A percentile compares a stretch with the other conserved stretches of the same genome.
Evolutionary conservation across 139 green algal species (phyloP).

Genomic region (Chlamydomonas eustigma): DNA sequence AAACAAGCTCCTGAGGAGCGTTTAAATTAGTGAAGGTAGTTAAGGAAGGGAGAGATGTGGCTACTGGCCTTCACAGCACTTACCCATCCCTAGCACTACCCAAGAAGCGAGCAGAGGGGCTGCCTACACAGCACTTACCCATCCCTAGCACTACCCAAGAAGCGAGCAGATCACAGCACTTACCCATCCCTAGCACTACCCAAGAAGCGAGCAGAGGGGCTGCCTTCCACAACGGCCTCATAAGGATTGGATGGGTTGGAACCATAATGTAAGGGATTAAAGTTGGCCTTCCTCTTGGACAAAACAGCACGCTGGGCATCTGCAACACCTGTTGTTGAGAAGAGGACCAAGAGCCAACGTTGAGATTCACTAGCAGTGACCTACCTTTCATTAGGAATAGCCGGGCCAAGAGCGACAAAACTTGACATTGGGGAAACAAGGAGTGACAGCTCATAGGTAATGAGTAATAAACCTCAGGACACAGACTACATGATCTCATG

Average conservation of each 20-base stretch:
- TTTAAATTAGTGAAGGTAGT: too few species aligned
- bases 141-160: background rate
- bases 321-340: background rate
- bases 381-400: too few species aligned
- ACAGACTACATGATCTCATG: too few species aligned
- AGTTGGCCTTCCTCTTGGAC: constrained; percentile 8
- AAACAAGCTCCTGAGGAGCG: too few species aligned
- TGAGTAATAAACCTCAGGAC: too few species aligned
- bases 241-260: constrained; percentile 23
- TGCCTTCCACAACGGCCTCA: constrained; percentile 26
- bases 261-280: constrained; percentile 8
- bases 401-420: too few species aligned
- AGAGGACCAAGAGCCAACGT: too few species aligned
- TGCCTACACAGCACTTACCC: constrained; percentile 11
- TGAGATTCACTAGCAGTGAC: too few species aligned
- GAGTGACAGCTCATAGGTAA: too few species aligned
- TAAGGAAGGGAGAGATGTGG: too few species aligned
- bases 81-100: background rate
- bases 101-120: constrained; percentile 14
- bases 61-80: background rate
- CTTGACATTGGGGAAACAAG: too few species aligned
- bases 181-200: background rate
- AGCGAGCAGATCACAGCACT: constrained; percentile 14
- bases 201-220: constrained; percentile 14
- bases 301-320: constrained; percentile 1